Conservation (phyloP, 2,329 filamentous ascomycete species). For the Calonectria hawksworthii region DNA sequence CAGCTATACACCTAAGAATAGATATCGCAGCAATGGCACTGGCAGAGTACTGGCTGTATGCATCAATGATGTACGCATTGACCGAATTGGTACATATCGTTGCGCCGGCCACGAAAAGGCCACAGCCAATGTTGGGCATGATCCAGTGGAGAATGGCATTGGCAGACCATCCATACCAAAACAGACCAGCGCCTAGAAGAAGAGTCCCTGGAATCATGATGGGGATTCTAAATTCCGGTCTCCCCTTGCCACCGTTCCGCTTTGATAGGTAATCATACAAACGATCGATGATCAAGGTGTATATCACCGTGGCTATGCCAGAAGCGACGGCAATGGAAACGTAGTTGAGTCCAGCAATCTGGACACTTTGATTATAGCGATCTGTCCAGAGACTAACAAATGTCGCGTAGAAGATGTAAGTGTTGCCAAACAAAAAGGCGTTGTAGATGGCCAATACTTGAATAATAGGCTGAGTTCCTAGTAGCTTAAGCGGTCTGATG, state of each 20-base stretch:
- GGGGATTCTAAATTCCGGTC: neutral
- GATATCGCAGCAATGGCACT: neutral
- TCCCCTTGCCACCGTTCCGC: neutral
- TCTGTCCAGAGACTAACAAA: neutral
- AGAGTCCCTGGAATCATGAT: neutral
- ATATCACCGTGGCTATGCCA: neutral
- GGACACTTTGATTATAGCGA: neutral
- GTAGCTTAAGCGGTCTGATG: neutral
- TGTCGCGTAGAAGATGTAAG: neutral
- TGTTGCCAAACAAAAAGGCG: neutral
- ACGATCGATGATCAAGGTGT: neutral
- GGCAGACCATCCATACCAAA: neutral
- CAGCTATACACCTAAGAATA: neutral
- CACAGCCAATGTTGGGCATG: neutral
- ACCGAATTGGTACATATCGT: neutral
- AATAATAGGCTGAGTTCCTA: neutral
- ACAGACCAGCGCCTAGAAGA: neutral
- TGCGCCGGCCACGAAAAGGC: neutral
- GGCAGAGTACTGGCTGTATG: neutral
- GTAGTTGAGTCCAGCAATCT: neutral
- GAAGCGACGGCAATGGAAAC: neutral
- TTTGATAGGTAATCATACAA: neutral
- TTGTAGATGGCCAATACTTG: neutral
- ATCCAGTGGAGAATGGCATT: neutral
- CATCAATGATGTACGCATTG: neutral